Evolutionary conservation across 1,139 yeast species (phyloP), one percentile per base, ranked within the genome.

Genomic region (Lodderomyces margitis): DNA sequence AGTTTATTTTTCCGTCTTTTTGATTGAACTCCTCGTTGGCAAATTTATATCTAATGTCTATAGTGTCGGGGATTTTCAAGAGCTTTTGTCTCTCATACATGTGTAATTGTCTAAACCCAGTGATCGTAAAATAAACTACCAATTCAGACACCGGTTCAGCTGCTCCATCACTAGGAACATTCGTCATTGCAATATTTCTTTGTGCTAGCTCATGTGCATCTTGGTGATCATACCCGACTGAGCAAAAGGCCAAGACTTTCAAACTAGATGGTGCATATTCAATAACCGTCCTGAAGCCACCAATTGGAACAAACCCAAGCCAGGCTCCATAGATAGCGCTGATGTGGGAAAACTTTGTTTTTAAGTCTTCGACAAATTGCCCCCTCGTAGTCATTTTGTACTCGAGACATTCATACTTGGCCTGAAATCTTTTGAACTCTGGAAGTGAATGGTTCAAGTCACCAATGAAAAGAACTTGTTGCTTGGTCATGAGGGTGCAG

Each of bases 131-230:
- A 55, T 68, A 75, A 37, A 84, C 61, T 1, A 83, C 94, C 47
- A 81, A 62, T 52, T 87, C 95, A 1, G 92, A 87, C 8, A 87
- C 96, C 10, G 87, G 86, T 37, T 68, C 77, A 2, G 85, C 78
- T 0, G 87, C 74, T n/a, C 67, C 81, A 40, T 72, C 65, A 10
- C 83, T 73, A 0, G 89, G 88, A 17, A 81, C 82, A 58, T 87
- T 83, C 48, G 87, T 78, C 47, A 86, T 66, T 3, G 62, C 54
- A 31, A 86, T 76, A 12, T 73, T 74, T 39, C 66, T 66, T 21
- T 65, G 58, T 8, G 53, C 52, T 65, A 68, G 54, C 7, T 57
- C 64, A 3, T 50, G 47, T 2, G 73, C 73, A 58, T 84, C 86
- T 47, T 75, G 75, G 21, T 71, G 74, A 49, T 85, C 89, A 52